Evolutionary conservation across 495 filamentous ascomycete species (phyloP).

Genomic region (Podospora conica): DNA sequence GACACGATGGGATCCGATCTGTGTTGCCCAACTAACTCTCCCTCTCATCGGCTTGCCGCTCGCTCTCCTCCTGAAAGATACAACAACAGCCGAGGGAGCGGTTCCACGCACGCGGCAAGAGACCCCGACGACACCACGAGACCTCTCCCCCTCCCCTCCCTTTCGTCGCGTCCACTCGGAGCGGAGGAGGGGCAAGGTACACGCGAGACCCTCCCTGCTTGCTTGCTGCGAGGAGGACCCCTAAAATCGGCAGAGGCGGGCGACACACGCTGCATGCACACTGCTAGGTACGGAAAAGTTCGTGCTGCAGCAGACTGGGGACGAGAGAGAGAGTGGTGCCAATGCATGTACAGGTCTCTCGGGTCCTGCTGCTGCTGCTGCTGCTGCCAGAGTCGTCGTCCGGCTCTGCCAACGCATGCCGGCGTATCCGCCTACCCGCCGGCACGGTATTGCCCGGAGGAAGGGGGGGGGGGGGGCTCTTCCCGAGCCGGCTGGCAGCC

Average conservation of each 20-base stretch:
- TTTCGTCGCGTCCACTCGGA: neutral
- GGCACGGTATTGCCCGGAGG: constrained; percentile 5
- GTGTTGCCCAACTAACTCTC: neutral
- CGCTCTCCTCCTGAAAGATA: neutral
- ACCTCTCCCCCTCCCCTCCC: neutral
- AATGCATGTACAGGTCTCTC: neutral
- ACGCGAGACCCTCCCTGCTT: neutral
- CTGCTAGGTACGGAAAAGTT: neutral
- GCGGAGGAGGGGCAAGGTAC: neutral
- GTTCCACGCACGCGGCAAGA: neutral
- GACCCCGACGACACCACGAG: neutral
- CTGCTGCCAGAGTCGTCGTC: neutral
- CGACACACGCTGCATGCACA: neutral
- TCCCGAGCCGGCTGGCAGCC: neutral
- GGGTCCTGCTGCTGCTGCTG: constrained; percentile 10
- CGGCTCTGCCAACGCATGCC: neutral
- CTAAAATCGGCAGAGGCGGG: neutral
- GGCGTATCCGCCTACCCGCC: constrained; percentile 1
- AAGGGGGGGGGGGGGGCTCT: neutral
- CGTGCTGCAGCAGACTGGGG: constrained; percentile 5
- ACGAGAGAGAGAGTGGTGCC: neutral
- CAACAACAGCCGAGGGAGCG: neutral
- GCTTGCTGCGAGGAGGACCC: neutral
- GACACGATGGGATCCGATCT: neutral
- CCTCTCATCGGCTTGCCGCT: neutral